Conservation (phyloP, 2,329 filamentous ascomycete species). For the Xylogone sp. region DNA sequence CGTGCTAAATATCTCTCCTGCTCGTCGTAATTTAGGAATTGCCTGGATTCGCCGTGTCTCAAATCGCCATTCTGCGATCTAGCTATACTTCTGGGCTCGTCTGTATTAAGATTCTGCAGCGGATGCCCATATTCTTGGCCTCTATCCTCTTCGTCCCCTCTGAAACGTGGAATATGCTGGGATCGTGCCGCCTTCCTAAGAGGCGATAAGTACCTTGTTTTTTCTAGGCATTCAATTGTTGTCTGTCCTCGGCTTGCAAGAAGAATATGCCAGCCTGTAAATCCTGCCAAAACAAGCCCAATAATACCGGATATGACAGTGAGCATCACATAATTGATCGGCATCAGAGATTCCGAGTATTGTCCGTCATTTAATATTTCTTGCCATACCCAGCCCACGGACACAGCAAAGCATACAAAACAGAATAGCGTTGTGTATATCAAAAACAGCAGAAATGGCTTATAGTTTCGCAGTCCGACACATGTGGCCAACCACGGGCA, state of each 20-base stretch:
- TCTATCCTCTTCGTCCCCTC: slow-evolving; percentile 35
- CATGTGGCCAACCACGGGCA: slow-evolving; percentile 98
- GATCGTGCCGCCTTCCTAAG: slow-evolving; percentile 67
- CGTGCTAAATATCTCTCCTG: slow-evolving; percentile 62
- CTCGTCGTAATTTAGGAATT: slow-evolving; percentile 36
- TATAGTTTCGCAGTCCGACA: slow-evolving; percentile 91
- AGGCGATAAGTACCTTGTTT: slow-evolving; percentile 87
- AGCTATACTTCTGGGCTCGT: slow-evolving; percentile 74
- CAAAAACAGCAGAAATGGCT: slow-evolving; percentile 88
- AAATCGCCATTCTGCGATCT: slow-evolving; percentile 44
- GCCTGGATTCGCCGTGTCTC: slow-evolving; percentile 11
- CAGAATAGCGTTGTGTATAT: slow-evolving; percentile 86
- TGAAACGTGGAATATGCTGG: slow-evolving; percentile 50
- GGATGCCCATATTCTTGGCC: slow-evolving; percentile 63
- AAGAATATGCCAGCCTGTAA: slow-evolving; percentile 88
- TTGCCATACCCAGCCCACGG: slow-evolving; percentile 77
- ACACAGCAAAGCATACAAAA: slow-evolving; percentile 74
- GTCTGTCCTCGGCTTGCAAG: slow-evolving; percentile 78
- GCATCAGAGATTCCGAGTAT: slow-evolving; percentile 73
- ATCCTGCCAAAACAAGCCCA: slow-evolving; percentile 80
- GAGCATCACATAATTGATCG: slow-evolving; percentile 87
- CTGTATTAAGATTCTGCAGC: slow-evolving; percentile 67
- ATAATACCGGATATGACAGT: slow-evolving; percentile 88
- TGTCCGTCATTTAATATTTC: slow-evolving; percentile 71
- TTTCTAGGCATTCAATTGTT: slow-evolving; percentile 94